Conservation (phyloP, 768 basidiomycete genomes). For the Calocybe gangraenosa region DNA sequence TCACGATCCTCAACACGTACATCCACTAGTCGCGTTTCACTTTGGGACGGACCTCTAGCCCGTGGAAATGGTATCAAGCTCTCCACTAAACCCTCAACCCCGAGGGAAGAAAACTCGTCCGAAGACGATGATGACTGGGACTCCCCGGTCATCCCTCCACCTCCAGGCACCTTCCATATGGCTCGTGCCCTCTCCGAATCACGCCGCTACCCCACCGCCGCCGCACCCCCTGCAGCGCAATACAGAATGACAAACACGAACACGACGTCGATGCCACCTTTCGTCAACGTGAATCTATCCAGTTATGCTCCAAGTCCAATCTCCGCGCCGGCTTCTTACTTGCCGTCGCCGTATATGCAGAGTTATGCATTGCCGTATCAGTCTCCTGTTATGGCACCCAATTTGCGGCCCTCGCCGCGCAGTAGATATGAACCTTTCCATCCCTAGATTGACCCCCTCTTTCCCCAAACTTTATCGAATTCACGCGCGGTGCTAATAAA, state of each 20-base stretch:
- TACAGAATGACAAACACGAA: slow-evolving; percentile 1
- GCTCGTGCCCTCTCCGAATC: slow-evolving; percentile 12
- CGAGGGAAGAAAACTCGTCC: slow-evolving; percentile 21
- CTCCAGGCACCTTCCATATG: slow-evolving; percentile 14
- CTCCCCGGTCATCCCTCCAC: slow-evolving; percentile 29
- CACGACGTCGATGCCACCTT: slow-evolving; percentile 8
- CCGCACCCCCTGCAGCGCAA: slow-evolving; percentile 2
- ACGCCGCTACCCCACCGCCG: slow-evolving; percentile 3
- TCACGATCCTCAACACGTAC: slow-evolving; percentile 21
- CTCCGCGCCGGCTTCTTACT: slow-evolving; percentile 4
- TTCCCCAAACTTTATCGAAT: no score
- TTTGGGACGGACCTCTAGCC: slow-evolving; percentile 39
- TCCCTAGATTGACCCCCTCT: no score
- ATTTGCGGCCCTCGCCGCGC: slow-evolving; percentile 8
- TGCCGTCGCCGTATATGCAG: slow-evolving; percentile 13
- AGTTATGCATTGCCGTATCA: slow-evolving; percentile 13
- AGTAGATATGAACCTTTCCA: slow-evolving; percentile 2
- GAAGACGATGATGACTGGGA: slow-evolving; percentile 26
- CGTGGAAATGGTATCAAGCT: slow-evolving; percentile 23
- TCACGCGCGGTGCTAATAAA: no score
- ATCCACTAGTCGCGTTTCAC: slow-evolving; percentile 28
- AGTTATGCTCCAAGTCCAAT: slow-evolving; percentile 5
- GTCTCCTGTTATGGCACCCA: slow-evolving; percentile 10
- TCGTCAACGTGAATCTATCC: slow-evolving; percentile 7
- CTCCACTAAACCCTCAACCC: slow-evolving; percentile 1